Base-by-base conservation (phyloP, 495 filamentous ascomycete genomes). In the Margaritispora aquatica region DNA sequence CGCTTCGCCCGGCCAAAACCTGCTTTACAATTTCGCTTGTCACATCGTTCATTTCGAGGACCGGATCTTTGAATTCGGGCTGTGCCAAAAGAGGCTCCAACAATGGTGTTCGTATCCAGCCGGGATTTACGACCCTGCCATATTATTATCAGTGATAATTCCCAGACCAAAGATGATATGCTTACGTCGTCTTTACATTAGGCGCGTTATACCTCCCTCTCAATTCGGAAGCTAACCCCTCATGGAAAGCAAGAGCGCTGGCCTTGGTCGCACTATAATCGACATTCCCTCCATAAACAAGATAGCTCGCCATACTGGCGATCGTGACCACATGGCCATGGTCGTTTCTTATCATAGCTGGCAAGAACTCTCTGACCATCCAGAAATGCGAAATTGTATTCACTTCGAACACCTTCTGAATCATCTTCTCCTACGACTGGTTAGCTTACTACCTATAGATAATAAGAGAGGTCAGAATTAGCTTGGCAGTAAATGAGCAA, bases 251-350 rank as follows among this genome's bases (percentile, higher is more conserved):
- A 31, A 83, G 67, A 0, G 84, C 79, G 0, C 84, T 86, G 0
- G 88, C 82, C 72, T 91, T 91, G 52, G 76, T 76, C 7, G 80
- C 79, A 9, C 73, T 75, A 71, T 91, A 91, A 65, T 87, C 85
- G 11, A 86, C 80, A 76, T 88, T 82, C 65, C 77, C 76, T 1
- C 85, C 79, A 20, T 82, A 74, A 0, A 78, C 73, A 3, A 82
- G 60, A 70, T 80, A 86, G 0, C 75, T 76, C 1, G 85, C 83
- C 54, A 81, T 73, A 21, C 74, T 80, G 19, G 86, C 81, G 20
- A 90, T 78, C 0, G 86, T 90, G 13, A 89, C 83, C 15, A 89
- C 73, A 44, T 86, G 87, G 50, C 88, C 88, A 70, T 89, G 86
- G 74, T 89, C 83, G 5, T 57, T 58, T 51, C 71, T 64, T 54